Conservation (phyloP, 805 yeast species). For the Lipomyces yamadae region DNA sequence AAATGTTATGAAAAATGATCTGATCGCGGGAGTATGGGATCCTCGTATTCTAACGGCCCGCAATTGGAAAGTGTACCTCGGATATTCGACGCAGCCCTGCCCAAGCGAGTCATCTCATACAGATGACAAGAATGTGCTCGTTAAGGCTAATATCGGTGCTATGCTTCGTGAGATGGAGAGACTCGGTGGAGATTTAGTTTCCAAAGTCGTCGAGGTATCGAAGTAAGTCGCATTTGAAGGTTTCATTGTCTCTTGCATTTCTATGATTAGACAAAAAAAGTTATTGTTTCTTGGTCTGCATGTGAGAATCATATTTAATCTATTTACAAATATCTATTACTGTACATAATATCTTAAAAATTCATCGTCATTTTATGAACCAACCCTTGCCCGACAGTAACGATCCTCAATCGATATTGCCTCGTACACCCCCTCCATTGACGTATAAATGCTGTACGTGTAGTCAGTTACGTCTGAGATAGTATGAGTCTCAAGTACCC, state of each 20-base stretch:
- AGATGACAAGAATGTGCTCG: conserved; percentile 20
- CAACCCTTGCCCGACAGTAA: conserved; percentile 55
- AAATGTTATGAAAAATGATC: conserved; percentile 60
- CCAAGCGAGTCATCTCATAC: conserved; percentile 44
- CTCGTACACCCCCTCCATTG: conserved; percentile 91
- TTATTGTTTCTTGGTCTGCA: background rate
- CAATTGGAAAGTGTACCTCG: conserved; percentile 79
- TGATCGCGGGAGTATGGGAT: conserved; percentile 79
- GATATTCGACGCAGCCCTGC: conserved; percentile 70
- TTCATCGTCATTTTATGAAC: background rate
- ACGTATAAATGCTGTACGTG: conserved; percentile 74
- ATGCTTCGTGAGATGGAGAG: conserved; percentile 66
- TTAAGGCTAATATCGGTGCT: conserved; percentile 48
- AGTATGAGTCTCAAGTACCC: conserved; percentile 61
- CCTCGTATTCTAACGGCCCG: conserved; percentile 64
- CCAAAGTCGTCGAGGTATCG: conserved; percentile 18
- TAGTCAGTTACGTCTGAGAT: conserved; percentile 67
- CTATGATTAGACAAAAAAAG: background rate
- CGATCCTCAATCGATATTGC: conserved; percentile 89
- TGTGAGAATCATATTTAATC: background rate
- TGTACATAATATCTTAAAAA: background rate
- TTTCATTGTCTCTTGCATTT: conserved; percentile 2
- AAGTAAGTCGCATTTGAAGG: background rate
- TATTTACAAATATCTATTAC: background rate
- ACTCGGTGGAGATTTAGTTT: conserved; percentile 49